Conservation (phyloP, 495 filamentous ascomycete genomes). For the Lasiosphaeris hirsuta region DNA sequence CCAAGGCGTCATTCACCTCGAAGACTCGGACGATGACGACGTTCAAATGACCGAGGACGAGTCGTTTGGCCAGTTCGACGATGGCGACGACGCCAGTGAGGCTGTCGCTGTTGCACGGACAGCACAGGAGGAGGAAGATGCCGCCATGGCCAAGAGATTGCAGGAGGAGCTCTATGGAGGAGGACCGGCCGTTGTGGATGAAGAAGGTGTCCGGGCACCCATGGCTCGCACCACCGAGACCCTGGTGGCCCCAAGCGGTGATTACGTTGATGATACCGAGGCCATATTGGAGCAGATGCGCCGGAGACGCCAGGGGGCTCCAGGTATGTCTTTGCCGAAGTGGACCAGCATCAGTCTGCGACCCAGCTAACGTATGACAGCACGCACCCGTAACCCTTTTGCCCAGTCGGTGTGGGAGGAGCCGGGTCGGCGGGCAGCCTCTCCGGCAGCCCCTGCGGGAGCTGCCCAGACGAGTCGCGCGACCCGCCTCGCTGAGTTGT, state of each 20-base stretch:
- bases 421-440: constrained; percentile 14
- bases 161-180: constrained; percentile 86
- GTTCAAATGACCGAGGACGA: constrained; percentile 59
- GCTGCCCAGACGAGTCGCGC: constrained; percentile 24
- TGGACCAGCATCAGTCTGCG: neutral
- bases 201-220: constrained; percentile 77
- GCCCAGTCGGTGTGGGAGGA: constrained; percentile 84
- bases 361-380: neutral
- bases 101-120: constrained; percentile 39
- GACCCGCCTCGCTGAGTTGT: constrained; percentile 76
- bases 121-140: constrained; percentile 75
- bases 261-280: constrained; percentile 10
- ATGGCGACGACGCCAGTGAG: constrained; percentile 27
- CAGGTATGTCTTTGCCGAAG: constrained; percentile 32
- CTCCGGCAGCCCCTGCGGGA: constrained; percentile 6
- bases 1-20: constrained; percentile 64
- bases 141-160: constrained; percentile 83
- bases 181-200: constrained; percentile 31
- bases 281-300: constrained; percentile 66
- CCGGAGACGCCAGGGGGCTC: constrained; percentile 43
- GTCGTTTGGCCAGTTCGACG: constrained; percentile 31
- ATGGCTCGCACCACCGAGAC: constrained; percentile 91
- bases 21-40: constrained; percentile 60
- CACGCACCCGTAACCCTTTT: constrained; percentile 57
- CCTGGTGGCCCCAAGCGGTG: constrained; percentile 62